Percentiles rank a stretch among this genome's conserved stretches.
Conservation (phyloP, 2,329 filamentous ascomycete genomes). For the Calonectria hongkongensis region DNA sequence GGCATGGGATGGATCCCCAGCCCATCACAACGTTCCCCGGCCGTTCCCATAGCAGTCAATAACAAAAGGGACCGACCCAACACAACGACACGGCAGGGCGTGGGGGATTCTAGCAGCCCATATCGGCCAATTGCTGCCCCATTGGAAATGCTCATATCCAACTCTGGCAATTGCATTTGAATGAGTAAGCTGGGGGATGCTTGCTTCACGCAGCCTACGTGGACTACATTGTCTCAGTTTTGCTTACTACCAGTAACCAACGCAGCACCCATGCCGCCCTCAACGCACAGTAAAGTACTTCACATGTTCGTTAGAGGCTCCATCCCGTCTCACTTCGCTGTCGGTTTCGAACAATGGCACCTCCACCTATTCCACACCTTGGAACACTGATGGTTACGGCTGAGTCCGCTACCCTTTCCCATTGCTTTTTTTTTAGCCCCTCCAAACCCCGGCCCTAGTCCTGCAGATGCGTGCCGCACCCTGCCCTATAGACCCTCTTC, state of each 20-base stretch:
- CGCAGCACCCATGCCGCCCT: background rate
- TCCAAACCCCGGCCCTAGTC: conserved; percentile 16
- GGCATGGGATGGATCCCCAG: conserved; percentile 37
- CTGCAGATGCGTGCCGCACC: conserved; percentile 36
- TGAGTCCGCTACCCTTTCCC: background rate
- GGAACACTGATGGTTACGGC: background rate
- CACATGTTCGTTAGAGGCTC: conserved; percentile 1
- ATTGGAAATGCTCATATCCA: conserved; percentile 24
- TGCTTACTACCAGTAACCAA: conserved; percentile 16
- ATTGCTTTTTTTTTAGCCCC: conserved; percentile 16
- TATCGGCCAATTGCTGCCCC: conserved; percentile 27
- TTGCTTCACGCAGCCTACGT: conserved; percentile 32
- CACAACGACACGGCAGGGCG: conserved; percentile 30
- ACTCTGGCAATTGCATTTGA: conserved; percentile 21
- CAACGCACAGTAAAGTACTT: background rate
- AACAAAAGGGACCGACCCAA: conserved; percentile 35
- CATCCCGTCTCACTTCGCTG: background rate
- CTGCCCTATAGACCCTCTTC: conserved; percentile 30
- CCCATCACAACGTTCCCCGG: conserved; percentile 46
- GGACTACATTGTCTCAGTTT: conserved; percentile 26
- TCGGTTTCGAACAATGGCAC: background rate
- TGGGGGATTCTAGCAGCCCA: conserved; percentile 28
- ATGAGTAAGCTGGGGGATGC: conserved; percentile 34
- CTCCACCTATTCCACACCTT: background rate
- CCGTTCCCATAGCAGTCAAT: conserved; percentile 40